Conservation (phyloP, 345 rosid genomes). For the Nasturtium officinale region DNA sequence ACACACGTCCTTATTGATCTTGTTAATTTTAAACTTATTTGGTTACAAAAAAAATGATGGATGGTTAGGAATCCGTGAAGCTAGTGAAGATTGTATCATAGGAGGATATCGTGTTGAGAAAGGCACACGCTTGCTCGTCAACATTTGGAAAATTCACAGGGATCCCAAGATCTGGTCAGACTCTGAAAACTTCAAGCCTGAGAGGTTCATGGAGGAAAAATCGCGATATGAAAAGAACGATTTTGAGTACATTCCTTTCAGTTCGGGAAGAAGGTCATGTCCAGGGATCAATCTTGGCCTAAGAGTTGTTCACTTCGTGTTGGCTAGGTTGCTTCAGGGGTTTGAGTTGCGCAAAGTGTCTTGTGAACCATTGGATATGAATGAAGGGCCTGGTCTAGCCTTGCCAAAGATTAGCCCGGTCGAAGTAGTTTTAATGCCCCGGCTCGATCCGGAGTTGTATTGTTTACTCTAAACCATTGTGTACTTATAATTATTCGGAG, state of each 20-base stretch:
- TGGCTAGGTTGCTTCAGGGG: slow-evolving; percentile 58
- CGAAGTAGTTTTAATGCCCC: slow-evolving; percentile 48
- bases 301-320: slow-evolving; percentile 47
- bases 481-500: background rate
- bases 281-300: slow-evolving; percentile 54
- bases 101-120: slow-evolving; percentile 50
- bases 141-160: slow-evolving; percentile 65
- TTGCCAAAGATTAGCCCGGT: slow-evolving; percentile 51
- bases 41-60: background rate
- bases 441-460: slow-evolving; percentile 44
- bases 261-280: slow-evolving; percentile 60
- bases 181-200: slow-evolving; percentile 50
- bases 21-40: background rate
- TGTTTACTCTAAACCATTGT: slow-evolving; percentile 13
- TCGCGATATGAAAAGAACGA: slow-evolving; percentile 25
- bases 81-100: slow-evolving; percentile 51
- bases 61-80: slow-evolving; percentile 49
- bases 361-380: slow-evolving; percentile 46
- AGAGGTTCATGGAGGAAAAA: slow-evolving; percentile 50
- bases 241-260: slow-evolving; percentile 52
- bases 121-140: slow-evolving; percentile 55
- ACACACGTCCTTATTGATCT: background rate
- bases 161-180: slow-evolving; percentile 57
- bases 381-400: slow-evolving; percentile 54
- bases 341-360: slow-evolving; percentile 38